A percentile compares a stretch with the other conserved stretches of the same genome.
These are phyloP conservation scores for Mycena albidolilacea DNA, from an alignment of 768 basidiomycete genomes.

Conservation along the genomic window DNA sequence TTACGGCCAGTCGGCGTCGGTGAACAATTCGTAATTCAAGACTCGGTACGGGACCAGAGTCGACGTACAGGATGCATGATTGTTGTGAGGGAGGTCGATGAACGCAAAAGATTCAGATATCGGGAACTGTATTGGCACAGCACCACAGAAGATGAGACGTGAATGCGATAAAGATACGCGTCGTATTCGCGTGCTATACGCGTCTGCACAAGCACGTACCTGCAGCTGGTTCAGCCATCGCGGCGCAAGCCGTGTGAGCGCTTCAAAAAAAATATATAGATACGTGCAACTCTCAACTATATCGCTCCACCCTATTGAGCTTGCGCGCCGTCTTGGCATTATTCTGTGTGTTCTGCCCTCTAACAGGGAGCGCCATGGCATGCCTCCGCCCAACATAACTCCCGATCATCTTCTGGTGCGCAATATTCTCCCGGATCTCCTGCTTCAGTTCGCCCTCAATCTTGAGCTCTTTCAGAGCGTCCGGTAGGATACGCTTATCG, in stretches of 20 bases:
- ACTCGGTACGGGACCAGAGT: too few species aligned
- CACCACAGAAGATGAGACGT: background rate
- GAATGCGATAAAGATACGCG: background rate
- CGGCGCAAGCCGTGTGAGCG: background rate
- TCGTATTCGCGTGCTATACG: background rate
- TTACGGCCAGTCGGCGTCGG: too few species aligned
- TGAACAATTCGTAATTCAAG: too few species aligned
- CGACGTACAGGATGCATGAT: constrained; percentile 6
- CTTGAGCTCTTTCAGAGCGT: constrained; percentile 81
- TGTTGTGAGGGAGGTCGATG: background rate
- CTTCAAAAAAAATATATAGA: constrained; percentile 3
- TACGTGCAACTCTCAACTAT: constrained; percentile 39
- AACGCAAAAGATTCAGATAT: background rate
- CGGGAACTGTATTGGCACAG: background rate
- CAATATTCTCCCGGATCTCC: constrained; percentile 91
- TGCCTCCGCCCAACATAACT: constrained; percentile 95
- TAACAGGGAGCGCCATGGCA: constrained; percentile 92
- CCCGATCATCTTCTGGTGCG: constrained; percentile 93
- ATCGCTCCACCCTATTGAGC: constrained; percentile 88
- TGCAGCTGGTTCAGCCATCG: background rate
- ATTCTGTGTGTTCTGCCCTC: constrained; percentile 93
- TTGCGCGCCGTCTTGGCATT: constrained; percentile 94
- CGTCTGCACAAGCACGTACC: background rate
- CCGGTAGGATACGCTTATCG: constrained; percentile 50
- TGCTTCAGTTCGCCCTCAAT: constrained; percentile 91